Conservation (phyloP, 768 basidiomycete species). For the Mrakia frigida region DNA sequence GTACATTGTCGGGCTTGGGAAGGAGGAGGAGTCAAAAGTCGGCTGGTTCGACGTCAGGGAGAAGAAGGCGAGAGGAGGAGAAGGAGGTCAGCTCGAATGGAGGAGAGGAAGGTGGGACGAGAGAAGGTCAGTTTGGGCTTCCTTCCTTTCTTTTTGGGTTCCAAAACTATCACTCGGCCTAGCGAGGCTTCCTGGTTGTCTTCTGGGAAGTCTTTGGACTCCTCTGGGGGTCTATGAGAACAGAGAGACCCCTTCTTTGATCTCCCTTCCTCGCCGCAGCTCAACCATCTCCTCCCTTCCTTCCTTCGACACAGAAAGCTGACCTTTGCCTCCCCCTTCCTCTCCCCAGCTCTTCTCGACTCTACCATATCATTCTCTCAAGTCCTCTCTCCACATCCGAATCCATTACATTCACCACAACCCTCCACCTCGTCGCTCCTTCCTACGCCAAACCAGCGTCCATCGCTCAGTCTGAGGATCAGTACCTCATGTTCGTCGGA, state of each 20-base stretch:
- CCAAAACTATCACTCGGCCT: background rate
- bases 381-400: slow-evolving; percentile 56
- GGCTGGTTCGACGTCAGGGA: slow-evolving; percentile 61
- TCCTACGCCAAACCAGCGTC: slow-evolving; percentile 68
- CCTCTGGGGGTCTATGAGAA: background rate
- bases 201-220: background rate
- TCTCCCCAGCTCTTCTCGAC: slow-evolving; percentile 16
- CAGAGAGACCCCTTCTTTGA: background rate
- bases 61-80: slow-evolving; percentile 58
- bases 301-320: background rate
- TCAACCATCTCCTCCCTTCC: slow-evolving; percentile 36
- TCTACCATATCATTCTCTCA: slow-evolving; percentile 62
- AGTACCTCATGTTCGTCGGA: slow-evolving; percentile 69
- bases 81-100: slow-evolving; percentile 43
- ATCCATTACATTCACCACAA: slow-evolving; percentile 69
- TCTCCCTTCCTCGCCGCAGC: slow-evolving; percentile 25
- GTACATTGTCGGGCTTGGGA: slow-evolving; percentile 40
- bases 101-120: slow-evolving; percentile 43
- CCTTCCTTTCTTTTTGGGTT: slow-evolving; percentile 1
- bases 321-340: slow-evolving; percentile 21
- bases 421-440: slow-evolving; percentile 71
- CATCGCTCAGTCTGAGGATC: slow-evolving; percentile 69
- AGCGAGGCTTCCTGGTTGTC: background rate
- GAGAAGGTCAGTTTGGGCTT: slow-evolving; percentile 51
- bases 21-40: slow-evolving; percentile 35